Conservation (phyloP, 805 yeast species). For the Candida fluviatilis region DNA sequence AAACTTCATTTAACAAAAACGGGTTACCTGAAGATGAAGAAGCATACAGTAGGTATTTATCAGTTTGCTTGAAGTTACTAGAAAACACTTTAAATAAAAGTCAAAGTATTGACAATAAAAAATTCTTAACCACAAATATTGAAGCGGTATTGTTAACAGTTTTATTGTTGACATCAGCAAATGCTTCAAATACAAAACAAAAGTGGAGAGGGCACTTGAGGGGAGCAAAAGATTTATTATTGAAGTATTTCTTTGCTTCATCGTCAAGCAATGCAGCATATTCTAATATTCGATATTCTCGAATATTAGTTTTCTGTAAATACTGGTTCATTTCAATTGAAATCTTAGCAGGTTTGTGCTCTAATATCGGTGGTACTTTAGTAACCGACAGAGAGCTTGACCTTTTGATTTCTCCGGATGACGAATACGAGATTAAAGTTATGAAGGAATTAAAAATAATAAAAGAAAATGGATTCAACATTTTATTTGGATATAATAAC, state of each 20-base stretch:
- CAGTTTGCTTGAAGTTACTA: constrained; percentile 56
- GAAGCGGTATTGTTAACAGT: constrained; percentile 66
- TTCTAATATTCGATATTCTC: constrained; percentile 23
- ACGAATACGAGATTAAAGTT: constrained; percentile 23
- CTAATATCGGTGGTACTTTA: constrained; percentile 53
- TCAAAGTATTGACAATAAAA: not conserved
- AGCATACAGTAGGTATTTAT: constrained; percentile 57
- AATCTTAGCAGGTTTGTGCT: constrained; percentile 49
- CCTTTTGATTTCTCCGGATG: constrained; percentile 20
- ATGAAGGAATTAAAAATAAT: constrained; percentile 36
- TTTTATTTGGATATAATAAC: constrained; percentile 41
- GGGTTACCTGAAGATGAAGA: constrained; percentile 51
- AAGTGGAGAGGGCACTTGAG: constrained; percentile 61
- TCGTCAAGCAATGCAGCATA: not conserved
- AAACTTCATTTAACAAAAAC: constrained; percentile 42
- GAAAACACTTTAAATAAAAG: constrained; percentile 13
- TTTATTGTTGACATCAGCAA: constrained; percentile 55
- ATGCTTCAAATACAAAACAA: constrained; percentile 47
- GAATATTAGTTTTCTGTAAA: constrained; percentile 48
- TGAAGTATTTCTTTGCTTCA: constrained; percentile 24
- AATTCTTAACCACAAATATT: constrained; percentile 37
- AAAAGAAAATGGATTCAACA: constrained; percentile 39
- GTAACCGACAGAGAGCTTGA: constrained; percentile 44
- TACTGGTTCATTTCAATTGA: constrained; percentile 56
- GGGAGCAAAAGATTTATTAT: constrained; percentile 57